Evolutionary conservation across 2,329 filamentous ascomycete genomes (phyloP).

Genomic region (Mariannaea elegans): DNA sequence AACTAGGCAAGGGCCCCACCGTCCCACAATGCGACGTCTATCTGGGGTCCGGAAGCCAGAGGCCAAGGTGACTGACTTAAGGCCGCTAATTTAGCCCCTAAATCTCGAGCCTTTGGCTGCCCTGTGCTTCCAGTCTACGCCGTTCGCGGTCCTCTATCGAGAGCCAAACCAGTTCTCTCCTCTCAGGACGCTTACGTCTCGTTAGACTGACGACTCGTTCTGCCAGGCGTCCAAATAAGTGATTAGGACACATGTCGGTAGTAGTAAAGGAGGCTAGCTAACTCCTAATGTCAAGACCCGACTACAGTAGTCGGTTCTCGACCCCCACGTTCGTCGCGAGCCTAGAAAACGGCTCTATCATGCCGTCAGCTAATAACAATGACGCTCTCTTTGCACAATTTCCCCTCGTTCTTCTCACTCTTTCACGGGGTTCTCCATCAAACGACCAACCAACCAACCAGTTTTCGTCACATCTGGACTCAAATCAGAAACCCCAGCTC

Average conservation of each 20-base stretch:
- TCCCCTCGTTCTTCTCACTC: neutral
- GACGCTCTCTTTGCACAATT: neutral
- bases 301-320: neutral
- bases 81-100: conserved; percentile 21
- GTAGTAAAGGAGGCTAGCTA: neutral
- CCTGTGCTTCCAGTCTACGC: conserved; percentile 12
- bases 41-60: neutral
- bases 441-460: conserved; percentile 13
- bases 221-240: neutral
- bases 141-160: conserved; percentile 9
- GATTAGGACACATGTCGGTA: neutral
- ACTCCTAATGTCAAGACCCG: too few relatives aligned
- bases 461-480: neutral
- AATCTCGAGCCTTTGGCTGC: conserved; percentile 10
- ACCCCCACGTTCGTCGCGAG: conserved; percentile 3
- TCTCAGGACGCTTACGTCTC: conserved; percentile 13
- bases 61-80: conserved; percentile 1
- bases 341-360: neutral
- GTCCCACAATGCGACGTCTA: conserved; percentile 8
- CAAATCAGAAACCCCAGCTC: neutral
- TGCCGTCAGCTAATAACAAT: neutral
- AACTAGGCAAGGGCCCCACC: conserved; percentile 4
- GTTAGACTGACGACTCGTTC: conserved; percentile 10
- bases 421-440: conserved; percentile 2
- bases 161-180: conserved; percentile 6